These are phyloP conservation scores for Penicillium capsulatum DNA, from an alignment of 2,329 filamentous ascomycete species.

Conservation along the genomic window DNA sequence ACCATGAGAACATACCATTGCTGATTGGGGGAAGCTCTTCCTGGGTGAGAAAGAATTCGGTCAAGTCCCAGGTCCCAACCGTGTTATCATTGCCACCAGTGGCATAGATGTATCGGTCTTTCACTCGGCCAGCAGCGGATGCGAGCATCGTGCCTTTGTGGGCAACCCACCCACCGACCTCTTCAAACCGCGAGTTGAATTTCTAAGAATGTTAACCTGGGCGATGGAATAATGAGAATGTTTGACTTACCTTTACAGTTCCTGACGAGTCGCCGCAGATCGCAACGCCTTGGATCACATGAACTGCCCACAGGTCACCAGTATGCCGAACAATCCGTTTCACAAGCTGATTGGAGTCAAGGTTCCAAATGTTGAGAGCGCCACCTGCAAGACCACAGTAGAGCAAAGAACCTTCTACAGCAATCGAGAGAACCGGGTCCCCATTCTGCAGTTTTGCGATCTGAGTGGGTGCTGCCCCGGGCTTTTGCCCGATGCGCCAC, in stretches of 20 bases:
- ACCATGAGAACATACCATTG: constrained; percentile 46
- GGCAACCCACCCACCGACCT: constrained; percentile 71
- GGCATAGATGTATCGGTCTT: constrained; percentile 76
- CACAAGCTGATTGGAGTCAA: constrained; percentile 87
- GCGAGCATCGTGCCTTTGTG: constrained; percentile 84
- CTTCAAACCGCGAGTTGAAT: constrained; percentile 79
- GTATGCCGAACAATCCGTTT: constrained; percentile 77
- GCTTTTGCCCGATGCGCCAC: constrained; percentile 68
- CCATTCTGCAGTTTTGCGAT: constrained; percentile 64
- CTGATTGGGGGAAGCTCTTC: constrained; percentile 49
- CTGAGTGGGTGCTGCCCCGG: constrained; percentile 61
- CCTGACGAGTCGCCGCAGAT: constrained; percentile 89
- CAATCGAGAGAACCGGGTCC: constrained; percentile 69
- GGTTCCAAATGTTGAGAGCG: constrained; percentile 90
- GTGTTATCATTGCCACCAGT: constrained; percentile 91
- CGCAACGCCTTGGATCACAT: constrained; percentile 77
- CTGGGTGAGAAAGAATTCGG: constrained; percentile 50
- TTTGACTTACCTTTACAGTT: constrained; percentile 67
- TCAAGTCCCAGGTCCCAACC: constrained; percentile 82
- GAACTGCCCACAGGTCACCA: constrained; percentile 79
- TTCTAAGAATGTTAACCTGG: constrained; percentile 43
- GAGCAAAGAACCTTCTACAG: constrained; percentile 83
- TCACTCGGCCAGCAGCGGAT: constrained; percentile 68
- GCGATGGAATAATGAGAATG: background rate
- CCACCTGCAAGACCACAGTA: constrained; percentile 87